A percentile compares a stretch with the other conserved stretches of the same genome.
These are phyloP conservation scores for Prunus mira DNA, from an alignment of 306 rosid species.

Conservation along the genomic window DNA sequence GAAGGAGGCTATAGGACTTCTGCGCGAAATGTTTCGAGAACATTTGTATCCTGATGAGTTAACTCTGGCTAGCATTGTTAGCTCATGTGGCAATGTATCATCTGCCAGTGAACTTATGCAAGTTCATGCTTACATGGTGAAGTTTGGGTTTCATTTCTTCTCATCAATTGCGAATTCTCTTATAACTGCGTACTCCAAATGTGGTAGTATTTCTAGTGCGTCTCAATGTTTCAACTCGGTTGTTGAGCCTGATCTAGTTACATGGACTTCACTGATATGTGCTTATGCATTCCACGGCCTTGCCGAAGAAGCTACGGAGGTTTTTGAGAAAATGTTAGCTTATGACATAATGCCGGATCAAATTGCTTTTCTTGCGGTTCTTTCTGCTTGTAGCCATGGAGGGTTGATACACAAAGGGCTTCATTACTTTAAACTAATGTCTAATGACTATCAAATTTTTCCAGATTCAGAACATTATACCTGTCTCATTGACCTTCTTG, in stretches of 20 bases:
- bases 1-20: slow-evolving; percentile 53
- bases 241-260: slow-evolving; percentile 48
- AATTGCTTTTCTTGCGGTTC: slow-evolving; percentile 63
- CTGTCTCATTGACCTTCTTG: slow-evolving; percentile 66
- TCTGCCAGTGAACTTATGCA: slow-evolving; percentile 46
- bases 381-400: slow-evolving; percentile 70
- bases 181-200: slow-evolving; percentile 70
- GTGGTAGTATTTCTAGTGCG: slow-evolving; percentile 53
- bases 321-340: slow-evolving; percentile 64
- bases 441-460: slow-evolving; percentile 31
- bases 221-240: slow-evolving; percentile 49
- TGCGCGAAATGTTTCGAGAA: slow-evolving; percentile 50
- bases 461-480: slow-evolving; percentile 64
- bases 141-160: slow-evolving; percentile 51
- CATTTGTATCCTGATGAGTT: slow-evolving; percentile 51
- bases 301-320: slow-evolving; percentile 48
- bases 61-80: slow-evolving; percentile 57
- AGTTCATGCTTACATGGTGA: slow-evolving; percentile 48
- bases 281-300: slow-evolving; percentile 75
- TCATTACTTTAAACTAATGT: slow-evolving; percentile 61
- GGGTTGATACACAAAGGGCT: slow-evolving; percentile 55
- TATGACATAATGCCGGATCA: slow-evolving; percentile 50
- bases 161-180: slow-evolving; percentile 52
- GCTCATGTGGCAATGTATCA: slow-evolving; percentile 60
- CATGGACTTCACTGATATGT: slow-evolving; percentile 72